Evolutionary conservation across 2,329 filamentous ascomycete species (phyloP), one percentile per base, ranked within the genome.

Genomic region (Fusarium mundagurra): DNA sequence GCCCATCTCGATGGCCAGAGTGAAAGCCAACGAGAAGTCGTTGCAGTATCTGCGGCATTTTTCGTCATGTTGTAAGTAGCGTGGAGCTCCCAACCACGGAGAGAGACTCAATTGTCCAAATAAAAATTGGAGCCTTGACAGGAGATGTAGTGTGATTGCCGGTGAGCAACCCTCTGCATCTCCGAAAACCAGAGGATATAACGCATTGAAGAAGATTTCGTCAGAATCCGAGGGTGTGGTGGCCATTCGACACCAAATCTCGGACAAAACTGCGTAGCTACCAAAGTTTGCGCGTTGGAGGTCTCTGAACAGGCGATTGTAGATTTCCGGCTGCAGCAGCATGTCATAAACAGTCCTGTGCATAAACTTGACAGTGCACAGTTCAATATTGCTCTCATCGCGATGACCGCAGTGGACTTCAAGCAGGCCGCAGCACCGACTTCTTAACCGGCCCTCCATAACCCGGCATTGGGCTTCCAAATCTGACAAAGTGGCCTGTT

Each of bases 401-500:
- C 1, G 27, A 3, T 31, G 8, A 2, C 7, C 4, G 20, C 12
- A 17, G 14, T 43, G 16, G 13, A 44, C 38, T 24, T 57, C 54
- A 1, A 57, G 22, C 6, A 57, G 7, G 9, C 54, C 54, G 2
- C 54, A n/a, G 11, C 39, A 57, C 4, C 38, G 39, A 24, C 54
- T 57, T 14, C 39, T 16, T 34, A 57, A 2, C 6, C 27, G 29
- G 4, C 54, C 54, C 18, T 57, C 54, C 39, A 34, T 57, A 13
- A 44, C 10, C 1, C 17, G 10, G 17, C 22, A 33, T 7, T 29
- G 27, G 6, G 22, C 29, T 20, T 41, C 34, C 13, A 16, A 12
- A 5, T 57, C 27, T 17, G 16, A 0, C 16, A 17, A 7, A 1
- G 22, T 3, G 17, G 6, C 7, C 0, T 9, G 22, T 5, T 5